These are phyloP conservation scores for Mortierella polycephala DNA, from an alignment of 371 early-diverging fungal genomes.

Conservation along the genomic window DNA sequence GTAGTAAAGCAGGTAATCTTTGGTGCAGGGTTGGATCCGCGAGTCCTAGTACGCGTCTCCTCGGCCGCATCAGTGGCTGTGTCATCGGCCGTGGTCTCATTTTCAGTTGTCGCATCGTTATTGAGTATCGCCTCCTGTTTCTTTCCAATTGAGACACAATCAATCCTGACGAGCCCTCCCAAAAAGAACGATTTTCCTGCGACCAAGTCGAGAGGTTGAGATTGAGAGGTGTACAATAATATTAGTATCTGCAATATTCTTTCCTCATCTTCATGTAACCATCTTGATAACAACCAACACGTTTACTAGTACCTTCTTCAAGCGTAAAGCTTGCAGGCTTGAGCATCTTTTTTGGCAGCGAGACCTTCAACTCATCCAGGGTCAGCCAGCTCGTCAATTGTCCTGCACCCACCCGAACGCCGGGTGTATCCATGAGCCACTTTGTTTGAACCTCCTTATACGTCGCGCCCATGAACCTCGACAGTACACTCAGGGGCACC, in stretches of 20 bases:
- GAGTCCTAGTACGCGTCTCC: not conserved
- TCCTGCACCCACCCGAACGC: slow-evolving; percentile 23
- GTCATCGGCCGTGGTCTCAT: too few species aligned
- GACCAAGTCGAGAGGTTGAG: not conserved
- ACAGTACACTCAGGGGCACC: slow-evolving; percentile 36
- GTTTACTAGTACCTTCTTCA: slow-evolving; percentile 40
- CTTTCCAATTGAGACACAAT: slow-evolving; percentile 43
- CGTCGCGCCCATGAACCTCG: slow-evolving; percentile 18
- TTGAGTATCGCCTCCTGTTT: not conserved
- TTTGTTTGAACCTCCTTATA: slow-evolving; percentile 32
- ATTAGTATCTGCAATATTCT: not conserved
- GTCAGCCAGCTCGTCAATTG: slow-evolving; percentile 40
- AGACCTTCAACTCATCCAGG: slow-evolving; percentile 44
- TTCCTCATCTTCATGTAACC: too few species aligned
- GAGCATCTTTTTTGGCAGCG: slow-evolving; percentile 42
- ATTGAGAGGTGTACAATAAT: not conserved
- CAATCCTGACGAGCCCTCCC: slow-evolving; percentile 54
- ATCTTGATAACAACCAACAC: too few species aligned
- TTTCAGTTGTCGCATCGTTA: too few species aligned
- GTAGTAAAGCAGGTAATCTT: slow-evolving; percentile 44
- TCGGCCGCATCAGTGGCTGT: not conserved
- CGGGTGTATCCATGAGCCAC: slow-evolving; percentile 51
- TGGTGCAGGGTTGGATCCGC: slow-evolving; percentile 39
- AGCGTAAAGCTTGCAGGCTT: slow-evolving; percentile 43
- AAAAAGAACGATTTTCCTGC: slow-evolving; percentile 52